These are phyloP conservation scores for Coemansia sp. DNA, from an alignment of 371 early-diverging fungal genomes.

Conservation along the genomic window DNA sequence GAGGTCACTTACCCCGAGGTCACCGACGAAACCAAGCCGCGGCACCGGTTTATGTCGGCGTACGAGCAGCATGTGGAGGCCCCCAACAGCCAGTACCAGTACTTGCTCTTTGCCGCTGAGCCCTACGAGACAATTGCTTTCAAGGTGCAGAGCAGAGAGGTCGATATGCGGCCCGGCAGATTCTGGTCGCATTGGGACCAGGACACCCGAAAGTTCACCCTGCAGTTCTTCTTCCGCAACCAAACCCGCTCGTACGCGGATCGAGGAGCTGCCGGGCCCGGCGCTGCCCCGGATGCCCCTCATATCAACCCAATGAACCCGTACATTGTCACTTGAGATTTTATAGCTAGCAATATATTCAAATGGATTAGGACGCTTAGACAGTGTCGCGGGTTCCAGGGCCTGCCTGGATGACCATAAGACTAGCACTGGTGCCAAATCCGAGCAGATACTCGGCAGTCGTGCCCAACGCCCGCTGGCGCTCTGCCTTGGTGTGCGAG, in stretches of 20 bases:
- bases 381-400: not conserved
- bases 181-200: constrained; percentile 95
- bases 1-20: constrained; percentile 94
- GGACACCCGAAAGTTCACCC: constrained; percentile 81
- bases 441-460: constrained; percentile 38
- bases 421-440: constrained; percentile 37
- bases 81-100: constrained; percentile 89
- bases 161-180: constrained; percentile 73
- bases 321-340: constrained; percentile 4
- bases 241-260: constrained; percentile 47
- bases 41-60: constrained; percentile 97
- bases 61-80: constrained; percentile 93
- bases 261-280: constrained; percentile 14
- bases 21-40: constrained; percentile 71
- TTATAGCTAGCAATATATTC: not conserved
- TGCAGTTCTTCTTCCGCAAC: constrained; percentile 87
- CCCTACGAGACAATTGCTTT: constrained; percentile 96
- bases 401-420: constrained; percentile 35
- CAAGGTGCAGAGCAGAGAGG: constrained; percentile 90
- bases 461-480: constrained; percentile 33
- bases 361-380: not conserved
- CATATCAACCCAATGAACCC: constrained; percentile 34
- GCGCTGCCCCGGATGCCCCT: constrained; percentile 4
- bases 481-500: constrained; percentile 22
- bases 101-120: constrained; percentile 93